Percentiles rank a stretch among this genome's conserved stretches.
Evolutionary conservation across 192 early-diverging fungal species (phyloP).

Genomic region (Chytriomyces sp.): DNA sequence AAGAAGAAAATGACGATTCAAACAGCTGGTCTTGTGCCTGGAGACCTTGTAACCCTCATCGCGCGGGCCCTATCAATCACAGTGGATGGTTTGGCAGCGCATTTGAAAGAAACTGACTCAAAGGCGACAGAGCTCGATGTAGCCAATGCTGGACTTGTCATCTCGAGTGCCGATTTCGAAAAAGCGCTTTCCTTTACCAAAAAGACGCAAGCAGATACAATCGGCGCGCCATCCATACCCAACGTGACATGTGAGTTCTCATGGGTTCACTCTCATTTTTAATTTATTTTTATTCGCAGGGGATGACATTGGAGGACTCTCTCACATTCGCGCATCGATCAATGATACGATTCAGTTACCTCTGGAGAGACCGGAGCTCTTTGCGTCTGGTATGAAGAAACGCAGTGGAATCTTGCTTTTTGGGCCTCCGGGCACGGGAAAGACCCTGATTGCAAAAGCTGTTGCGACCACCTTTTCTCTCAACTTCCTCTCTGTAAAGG

Average conservation of each 20-base stretch:
- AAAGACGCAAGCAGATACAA: slow-evolving; percentile 82
- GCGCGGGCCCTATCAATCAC: slow-evolving; percentile 56
- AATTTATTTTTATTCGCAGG: background rate
- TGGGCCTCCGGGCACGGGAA: slow-evolving; percentile 98
- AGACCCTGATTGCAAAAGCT: slow-evolving; percentile 97
- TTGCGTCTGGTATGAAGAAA: slow-evolving; percentile 91
- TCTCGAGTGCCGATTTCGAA: slow-evolving; percentile 81
- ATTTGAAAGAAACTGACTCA: slow-evolving; percentile 11
- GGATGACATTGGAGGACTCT: slow-evolving; percentile 96
- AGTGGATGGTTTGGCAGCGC: background rate
- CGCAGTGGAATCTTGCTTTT: slow-evolving; percentile 80
- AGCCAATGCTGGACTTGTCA: slow-evolving; percentile 66
- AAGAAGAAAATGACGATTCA: slow-evolving; percentile 78
- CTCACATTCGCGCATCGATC: slow-evolving; percentile 89
- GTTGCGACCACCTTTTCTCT: slow-evolving; percentile 98
- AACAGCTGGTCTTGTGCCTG: slow-evolving; percentile 87
- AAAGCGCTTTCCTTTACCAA: slow-evolving; percentile 77
- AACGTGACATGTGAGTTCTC: slow-evolving; percentile 80
- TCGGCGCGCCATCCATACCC: slow-evolving; percentile 95
- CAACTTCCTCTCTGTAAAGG: slow-evolving; percentile 99
- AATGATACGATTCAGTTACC: slow-evolving; percentile 96
- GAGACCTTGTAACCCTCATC: slow-evolving; percentile 80
- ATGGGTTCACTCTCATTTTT: background rate
- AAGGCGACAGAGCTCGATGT: slow-evolving; percentile 47
- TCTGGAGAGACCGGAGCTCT: slow-evolving; percentile 94